Evolutionary conservation across 306 rosid species (phyloP).

Genomic region (Casuarina equisetifolia): DNA sequence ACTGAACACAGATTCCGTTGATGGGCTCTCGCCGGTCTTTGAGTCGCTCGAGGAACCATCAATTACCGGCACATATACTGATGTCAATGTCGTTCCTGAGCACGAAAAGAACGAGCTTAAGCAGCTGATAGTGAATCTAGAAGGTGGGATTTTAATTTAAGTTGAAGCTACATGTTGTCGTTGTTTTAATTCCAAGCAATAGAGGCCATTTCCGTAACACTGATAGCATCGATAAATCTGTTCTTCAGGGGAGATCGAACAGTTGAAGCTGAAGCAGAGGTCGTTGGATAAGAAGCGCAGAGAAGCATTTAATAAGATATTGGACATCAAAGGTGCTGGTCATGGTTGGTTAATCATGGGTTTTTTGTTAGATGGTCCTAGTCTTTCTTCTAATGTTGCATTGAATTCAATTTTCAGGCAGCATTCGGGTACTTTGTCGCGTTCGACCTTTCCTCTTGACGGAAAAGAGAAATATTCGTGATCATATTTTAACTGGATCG

Average conservation of each 20-base stretch:
- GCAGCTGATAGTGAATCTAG: conserved; percentile 52
- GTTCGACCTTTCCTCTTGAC: conserved; percentile 57
- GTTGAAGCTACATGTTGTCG: background rate
- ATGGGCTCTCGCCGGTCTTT: conserved; percentile 33
- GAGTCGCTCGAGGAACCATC: conserved; percentile 38
- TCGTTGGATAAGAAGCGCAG: conserved; percentile 52
- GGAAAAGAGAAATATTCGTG: conserved; percentile 47
- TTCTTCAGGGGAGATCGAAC: conserved; percentile 64
- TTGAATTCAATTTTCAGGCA: conserved; percentile 56
- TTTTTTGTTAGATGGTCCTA: background rate
- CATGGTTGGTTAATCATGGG: background rate
- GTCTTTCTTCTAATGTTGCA: conserved; percentile 7
- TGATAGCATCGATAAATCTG: conserved; percentile 23
- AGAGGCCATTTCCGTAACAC: conserved; percentile 8
- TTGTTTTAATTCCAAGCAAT: conserved; percentile 10
- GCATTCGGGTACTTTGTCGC: conserved; percentile 82
- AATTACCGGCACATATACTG: conserved; percentile 55
- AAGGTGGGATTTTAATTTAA: conserved; percentile 41
- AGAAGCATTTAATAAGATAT: conserved; percentile 78
- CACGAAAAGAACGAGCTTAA: conserved; percentile 58
- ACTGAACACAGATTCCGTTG: conserved; percentile 52
- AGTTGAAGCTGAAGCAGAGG: conserved; percentile 57
- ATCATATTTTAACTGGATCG: conserved; percentile 54
- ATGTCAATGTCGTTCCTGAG: conserved; percentile 80
- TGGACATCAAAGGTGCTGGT: conserved; percentile 79